A percentile compares a stretch with the other conserved stretches of the same genome.
Conservation (phyloP, 345 rosid genomes). For the Mallotus nudiflorus region DNA sequence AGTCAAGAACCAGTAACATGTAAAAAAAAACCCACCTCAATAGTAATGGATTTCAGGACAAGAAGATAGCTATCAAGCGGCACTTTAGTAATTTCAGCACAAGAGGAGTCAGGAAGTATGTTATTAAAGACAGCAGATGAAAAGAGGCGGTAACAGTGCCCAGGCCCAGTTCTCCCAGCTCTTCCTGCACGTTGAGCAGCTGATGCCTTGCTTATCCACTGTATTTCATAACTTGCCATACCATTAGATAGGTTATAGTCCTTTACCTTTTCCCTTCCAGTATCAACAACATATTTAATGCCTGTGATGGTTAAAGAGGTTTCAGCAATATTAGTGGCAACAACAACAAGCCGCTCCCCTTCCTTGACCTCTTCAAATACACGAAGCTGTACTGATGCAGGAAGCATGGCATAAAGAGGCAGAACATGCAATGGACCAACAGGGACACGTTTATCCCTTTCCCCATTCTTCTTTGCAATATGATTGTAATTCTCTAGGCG, state of each 20-base stretch:
- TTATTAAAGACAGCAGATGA: constrained; percentile 75
- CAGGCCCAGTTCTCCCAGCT: constrained; percentile 97
- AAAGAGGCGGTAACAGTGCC: constrained; percentile 88
- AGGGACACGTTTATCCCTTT: constrained; percentile 25
- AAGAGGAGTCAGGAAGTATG: constrained; percentile 67
- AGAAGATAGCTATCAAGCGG: constrained; percentile 88
- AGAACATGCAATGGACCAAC: constrained; percentile 51
- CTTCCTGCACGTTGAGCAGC: constrained; percentile 95
- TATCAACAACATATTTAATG: constrained; percentile 90
- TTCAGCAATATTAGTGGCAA: constrained; percentile 94
- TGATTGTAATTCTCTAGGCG: constrained; percentile 25
- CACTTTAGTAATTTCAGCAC: constrained; percentile 77
- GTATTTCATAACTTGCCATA: constrained; percentile 66
- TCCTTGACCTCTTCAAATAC: constrained; percentile 77
- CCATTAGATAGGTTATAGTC: constrained; percentile 69
- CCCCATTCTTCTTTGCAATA: constrained; percentile 21
- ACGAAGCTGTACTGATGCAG: constrained; percentile 78
- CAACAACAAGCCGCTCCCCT: constrained; percentile 79
- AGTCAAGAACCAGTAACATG: constrained; percentile 1
- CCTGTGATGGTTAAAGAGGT: constrained; percentile 94
- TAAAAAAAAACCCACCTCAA: constrained; percentile 51
- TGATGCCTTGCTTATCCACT: constrained; percentile 93
- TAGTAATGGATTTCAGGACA: constrained; percentile 79
- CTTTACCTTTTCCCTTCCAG: constrained; percentile 90
- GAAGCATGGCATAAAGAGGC: constrained; percentile 91